Evolutionary conservation across 768 basidiomycete genomes (phyloP).

Genomic region (Lactifluus hygrophoroides): DNA sequence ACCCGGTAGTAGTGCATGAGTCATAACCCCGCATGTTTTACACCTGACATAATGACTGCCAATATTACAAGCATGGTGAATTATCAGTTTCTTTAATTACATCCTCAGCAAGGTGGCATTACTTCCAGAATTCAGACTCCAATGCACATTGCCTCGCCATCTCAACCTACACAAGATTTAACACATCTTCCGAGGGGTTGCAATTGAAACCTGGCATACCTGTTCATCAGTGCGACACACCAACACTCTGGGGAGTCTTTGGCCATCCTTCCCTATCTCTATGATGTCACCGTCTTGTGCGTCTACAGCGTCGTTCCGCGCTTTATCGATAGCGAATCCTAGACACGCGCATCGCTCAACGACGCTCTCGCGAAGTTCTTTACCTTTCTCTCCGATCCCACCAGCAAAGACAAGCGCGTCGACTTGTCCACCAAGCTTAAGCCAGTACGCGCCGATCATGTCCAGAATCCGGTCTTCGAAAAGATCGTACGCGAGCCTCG

Average conservation of each 20-base stretch:
- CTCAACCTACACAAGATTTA: conserved; percentile 26
- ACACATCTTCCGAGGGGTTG: neutral
- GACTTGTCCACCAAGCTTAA: conserved; percentile 58
- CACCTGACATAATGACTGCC: neutral
- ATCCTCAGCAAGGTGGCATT: neutral
- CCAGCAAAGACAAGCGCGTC: conserved; percentile 83
- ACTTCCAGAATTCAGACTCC: conserved; percentile 24
- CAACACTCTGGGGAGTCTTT: conserved; percentile 31
- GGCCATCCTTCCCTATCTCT: conserved; percentile 34
- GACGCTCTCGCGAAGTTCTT: conserved; percentile 51
- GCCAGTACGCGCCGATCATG: conserved; percentile 65
- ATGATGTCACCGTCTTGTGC: conserved; percentile 34
- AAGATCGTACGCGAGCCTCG: conserved; percentile 63
- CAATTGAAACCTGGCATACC: conserved; percentile 27
- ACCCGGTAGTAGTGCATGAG: too few species aligned
- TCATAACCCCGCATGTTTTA: neutral
- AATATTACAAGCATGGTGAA: too few species aligned
- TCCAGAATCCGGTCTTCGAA: conserved; percentile 69
- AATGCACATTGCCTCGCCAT: conserved; percentile 37
- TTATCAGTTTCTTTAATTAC: too few species aligned
- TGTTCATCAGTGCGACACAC: conserved; percentile 66
- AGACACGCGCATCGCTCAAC: conserved; percentile 46
- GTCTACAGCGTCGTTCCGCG: conserved; percentile 38
- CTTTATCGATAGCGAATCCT: conserved; percentile 48
- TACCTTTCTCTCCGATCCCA: conserved; percentile 76